Base-by-base conservation (phyloP, 2,329 filamentous ascomycete genomes). In the Aspergillus viridinutans region DNA sequence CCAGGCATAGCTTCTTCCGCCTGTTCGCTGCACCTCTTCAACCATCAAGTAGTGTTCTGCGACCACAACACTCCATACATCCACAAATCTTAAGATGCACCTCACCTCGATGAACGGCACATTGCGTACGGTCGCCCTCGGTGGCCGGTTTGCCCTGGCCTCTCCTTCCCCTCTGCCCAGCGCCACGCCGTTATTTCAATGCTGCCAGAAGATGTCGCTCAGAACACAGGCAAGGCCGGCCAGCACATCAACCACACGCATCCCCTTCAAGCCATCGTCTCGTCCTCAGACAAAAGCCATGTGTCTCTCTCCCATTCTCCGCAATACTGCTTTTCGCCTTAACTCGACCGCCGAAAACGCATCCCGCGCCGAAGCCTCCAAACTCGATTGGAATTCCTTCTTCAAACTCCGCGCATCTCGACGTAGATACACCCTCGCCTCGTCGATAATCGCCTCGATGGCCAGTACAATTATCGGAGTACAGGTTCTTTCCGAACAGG, bases 341-440 rank as follows among this genome's bases (percentile, higher is more conserved):
- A 69, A 72, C 48, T 73, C 69, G 23, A 69, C 69, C 21, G 53
- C 66, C 26, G 51, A 65, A n/a, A 48, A 56, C 4, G 62, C 74
- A 10, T 57, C 74, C 20, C 60, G 69, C 52, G 65, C 69, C 32
- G 66, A 71, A 54, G 61, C 68, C 54, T 63, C 73, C 38, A 69
- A 74, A n/a, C 84, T 92, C 45, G 85, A 91, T 76, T 97, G 93
- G 93, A 88, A 97, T 78, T 86, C 85, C 53, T 97, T 96, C 81
- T 96, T 97, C 81, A 85, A 86, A 72, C 87, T 97, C 58, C 91
- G 93, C 69, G 89, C 91, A 67, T 89, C 87, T 58, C 90, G 93
- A 55, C 88, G 93, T 59, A 85, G 90, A 67, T 89, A 92, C 79
- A 91, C 93, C 72, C 83, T 96, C 40, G 83, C 83, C 51, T 92